These are phyloP conservation scores for Leishmania tarentolae DNA, from an alignment of 208 protist genomes.

Conservation along the genomic window DNA sequence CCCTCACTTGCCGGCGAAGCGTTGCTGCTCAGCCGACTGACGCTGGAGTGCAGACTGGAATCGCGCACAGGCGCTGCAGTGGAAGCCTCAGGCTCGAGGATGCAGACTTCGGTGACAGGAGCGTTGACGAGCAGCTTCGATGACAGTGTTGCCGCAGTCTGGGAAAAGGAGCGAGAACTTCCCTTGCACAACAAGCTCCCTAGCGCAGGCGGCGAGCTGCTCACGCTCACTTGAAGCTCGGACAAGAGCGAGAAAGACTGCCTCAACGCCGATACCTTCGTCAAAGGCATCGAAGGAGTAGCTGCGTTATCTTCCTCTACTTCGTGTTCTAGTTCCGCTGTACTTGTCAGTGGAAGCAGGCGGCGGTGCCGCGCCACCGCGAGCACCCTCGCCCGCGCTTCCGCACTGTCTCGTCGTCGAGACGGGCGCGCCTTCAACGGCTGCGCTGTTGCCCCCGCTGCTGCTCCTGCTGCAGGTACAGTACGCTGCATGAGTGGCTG, in stretches of 20 bases:
- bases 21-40: not conserved
- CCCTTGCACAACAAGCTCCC: not conserved
- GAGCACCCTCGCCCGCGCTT: slow-evolving; percentile 10
- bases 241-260: not conserved
- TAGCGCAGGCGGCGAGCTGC: not conserved
- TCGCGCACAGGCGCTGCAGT: too few species aligned
- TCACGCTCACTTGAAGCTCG: not conserved
- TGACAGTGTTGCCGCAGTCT: not conserved
- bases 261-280: not conserved
- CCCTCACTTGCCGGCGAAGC: not conserved
- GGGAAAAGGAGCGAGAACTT: not conserved
- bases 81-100: not conserved
- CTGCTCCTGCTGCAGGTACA: not conserved
- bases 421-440: not conserved
- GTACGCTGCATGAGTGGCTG: not conserved
- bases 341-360: slow-evolving; percentile 3
- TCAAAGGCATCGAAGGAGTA: not conserved
- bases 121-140: not conserved
- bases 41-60: not conserved
- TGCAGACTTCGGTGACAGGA: not conserved
- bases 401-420: slow-evolving; percentile 10
- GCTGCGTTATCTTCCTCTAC: not conserved
- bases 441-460: not conserved
- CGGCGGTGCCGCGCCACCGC: slow-evolving; percentile 9
- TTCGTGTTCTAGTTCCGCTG: not conserved